Conservation (phyloP, 371 early-diverging fungal genomes). For the Circinella umbellata region DNA sequence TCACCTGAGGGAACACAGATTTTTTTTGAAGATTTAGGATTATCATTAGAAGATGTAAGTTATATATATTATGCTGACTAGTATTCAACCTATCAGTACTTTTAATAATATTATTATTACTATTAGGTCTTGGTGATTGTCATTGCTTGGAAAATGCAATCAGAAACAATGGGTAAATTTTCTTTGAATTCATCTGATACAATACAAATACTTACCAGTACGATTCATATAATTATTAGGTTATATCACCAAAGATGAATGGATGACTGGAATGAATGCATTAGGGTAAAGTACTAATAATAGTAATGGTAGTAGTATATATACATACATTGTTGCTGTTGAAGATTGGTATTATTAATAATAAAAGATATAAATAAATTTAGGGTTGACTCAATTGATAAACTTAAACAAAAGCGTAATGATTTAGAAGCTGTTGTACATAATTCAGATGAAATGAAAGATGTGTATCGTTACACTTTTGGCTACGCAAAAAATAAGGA, state of each 20-base stretch:
- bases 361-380: neutral
- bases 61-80: neutral
- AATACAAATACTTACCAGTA: neutral
- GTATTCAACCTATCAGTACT: neutral
- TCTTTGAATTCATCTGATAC: neutral
- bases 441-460: conserved; percentile 58
- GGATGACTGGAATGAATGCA: conserved; percentile 67
- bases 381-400: conserved; percentile 62
- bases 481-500: conserved; percentile 71
- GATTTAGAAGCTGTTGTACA: conserved; percentile 47
- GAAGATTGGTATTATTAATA: neutral
- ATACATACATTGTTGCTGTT: neutral
- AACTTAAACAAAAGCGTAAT: conserved; percentile 48
- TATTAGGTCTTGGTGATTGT: conserved; percentile 61
- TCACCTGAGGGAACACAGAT: conserved; percentile 44
- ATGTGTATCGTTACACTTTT: conserved; percentile 73
- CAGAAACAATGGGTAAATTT: conserved; percentile 64
- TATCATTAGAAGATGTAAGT: conserved; percentile 49
- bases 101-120: neutral
- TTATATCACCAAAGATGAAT: conserved; percentile 67
- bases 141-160: conserved; percentile 66
- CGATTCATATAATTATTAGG: conserved; percentile 33
- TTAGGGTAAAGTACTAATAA: conserved; percentile 48
- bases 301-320: neutral
- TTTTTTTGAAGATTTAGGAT: conserved; percentile 48